These are phyloP conservation scores for Ogataea parapolymorpha DNA, from an alignment of 805 yeast species.

Conservation along the genomic window DNA sequence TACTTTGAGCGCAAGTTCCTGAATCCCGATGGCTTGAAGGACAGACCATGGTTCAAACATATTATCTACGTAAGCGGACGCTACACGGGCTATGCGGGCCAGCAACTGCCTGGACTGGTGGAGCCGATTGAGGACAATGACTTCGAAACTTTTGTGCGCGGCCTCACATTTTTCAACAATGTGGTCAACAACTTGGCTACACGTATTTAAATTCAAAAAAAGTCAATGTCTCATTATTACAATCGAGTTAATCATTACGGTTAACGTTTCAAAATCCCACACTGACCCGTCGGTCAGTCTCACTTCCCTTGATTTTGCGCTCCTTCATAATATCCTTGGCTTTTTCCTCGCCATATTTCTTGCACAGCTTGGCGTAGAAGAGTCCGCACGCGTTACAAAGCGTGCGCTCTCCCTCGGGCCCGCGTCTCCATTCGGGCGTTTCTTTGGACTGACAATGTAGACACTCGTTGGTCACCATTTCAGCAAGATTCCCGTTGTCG, in stretches of 20 bases:
- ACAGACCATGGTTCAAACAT: conserved; percentile 58
- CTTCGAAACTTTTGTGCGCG: conserved; percentile 31
- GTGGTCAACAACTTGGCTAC: conserved; percentile 13
- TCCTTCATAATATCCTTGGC: conserved; percentile 44
- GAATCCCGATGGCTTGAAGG: conserved; percentile 45
- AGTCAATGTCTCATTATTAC: conserved; percentile 2
- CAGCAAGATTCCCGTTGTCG: conserved; percentile 2
- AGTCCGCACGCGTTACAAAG: conserved; percentile 84
- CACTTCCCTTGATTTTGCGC: conserved; percentile 25
- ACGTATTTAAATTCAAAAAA: conserved; percentile 3
- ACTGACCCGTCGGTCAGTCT: conserved; percentile 30
- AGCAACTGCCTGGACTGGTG: conserved; percentile 50
- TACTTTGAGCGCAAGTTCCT: conserved; percentile 46
- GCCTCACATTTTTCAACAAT: conserved; percentile 17
- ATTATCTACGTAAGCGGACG: conserved; percentile 57
- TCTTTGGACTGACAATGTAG: conserved; percentile 46
- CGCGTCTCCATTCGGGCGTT: conserved; percentile 84
- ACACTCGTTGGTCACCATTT: conserved; percentile 15
- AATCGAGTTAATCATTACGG: background rate
- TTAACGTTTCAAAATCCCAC: conserved; percentile 11
- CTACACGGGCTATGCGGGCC: conserved; percentile 60
- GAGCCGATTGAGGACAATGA: conserved; percentile 53
- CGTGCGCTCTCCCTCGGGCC: conserved; percentile 73
- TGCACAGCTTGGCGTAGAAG: conserved; percentile 64
- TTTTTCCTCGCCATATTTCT: conserved; percentile 50